Evolutionary conservation across 768 basidiomycete genomes (phyloP).

Genomic region (Cubamyces lactineus): DNA sequence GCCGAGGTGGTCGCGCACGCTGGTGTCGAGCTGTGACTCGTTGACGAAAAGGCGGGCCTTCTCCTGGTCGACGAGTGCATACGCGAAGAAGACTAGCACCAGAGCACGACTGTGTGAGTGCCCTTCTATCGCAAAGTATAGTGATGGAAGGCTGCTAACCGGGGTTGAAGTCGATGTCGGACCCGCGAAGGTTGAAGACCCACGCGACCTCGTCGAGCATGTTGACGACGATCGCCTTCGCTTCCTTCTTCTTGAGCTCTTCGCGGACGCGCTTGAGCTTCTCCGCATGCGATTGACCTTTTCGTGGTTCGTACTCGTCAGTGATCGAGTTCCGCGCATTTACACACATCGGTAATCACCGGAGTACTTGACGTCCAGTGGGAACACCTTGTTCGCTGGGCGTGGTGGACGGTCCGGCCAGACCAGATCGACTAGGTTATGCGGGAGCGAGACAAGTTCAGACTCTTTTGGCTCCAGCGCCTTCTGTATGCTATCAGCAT

Average conservation of each 20-base stretch:
- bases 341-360: conserved; percentile 44
- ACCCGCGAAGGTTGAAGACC: conserved; percentile 90
- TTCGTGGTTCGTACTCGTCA: too few species aligned
- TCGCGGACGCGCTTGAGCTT: conserved; percentile 74
- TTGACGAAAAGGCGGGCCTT: conserved; percentile 72
- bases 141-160: conserved; percentile 37
- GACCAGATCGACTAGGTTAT: conserved; percentile 79
- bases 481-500: conserved; percentile 65
- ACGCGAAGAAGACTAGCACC: conserved; percentile 83
- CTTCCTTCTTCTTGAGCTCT: conserved; percentile 62
- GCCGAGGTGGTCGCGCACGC: conserved; percentile 57
- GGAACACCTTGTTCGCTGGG: conserved; percentile 67
- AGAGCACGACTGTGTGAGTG: background rate
- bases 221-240: conserved; percentile 78
- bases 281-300: conserved; percentile 60
- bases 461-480: conserved; percentile 59
- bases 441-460: conserved; percentile 61
- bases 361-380: conserved; percentile 74
- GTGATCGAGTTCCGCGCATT: background rate
- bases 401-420: conserved; percentile 75
- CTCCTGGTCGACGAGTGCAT: conserved; percentile 71
- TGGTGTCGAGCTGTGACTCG: conserved; percentile 47
- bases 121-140: conserved; percentile 4
- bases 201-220: conserved; percentile 95
- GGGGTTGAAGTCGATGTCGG: conserved; percentile 90